Evolutionary conservation across 257 asterid species (phyloP), one percentile per base, ranked within the genome.

Genomic region (Linderniella brevidens): DNA sequence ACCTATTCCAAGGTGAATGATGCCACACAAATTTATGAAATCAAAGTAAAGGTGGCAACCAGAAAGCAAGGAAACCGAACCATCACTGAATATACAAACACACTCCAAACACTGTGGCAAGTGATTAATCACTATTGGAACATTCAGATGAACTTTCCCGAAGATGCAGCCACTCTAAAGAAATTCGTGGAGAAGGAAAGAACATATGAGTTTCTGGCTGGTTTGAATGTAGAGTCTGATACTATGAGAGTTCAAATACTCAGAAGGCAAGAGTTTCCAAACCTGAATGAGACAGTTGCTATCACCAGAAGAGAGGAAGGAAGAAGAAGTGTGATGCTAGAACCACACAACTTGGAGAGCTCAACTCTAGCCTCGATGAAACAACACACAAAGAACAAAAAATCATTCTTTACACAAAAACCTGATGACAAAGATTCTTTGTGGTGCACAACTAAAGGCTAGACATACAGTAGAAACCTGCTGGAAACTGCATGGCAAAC

Each of bases 51-150:
- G 14, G 39, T 11, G 37, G 32, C 36, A 6, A n/a, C 46, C 9
- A 37, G 45, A 8, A 37, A 51, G 8, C 56, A 51, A 51, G 56
- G 56, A 51, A 51, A 8, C 19, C 3, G 4, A 8, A 4, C 46
- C 4, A 13, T 51, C 9, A 51, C 19, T 5, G 19, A 38, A 7
- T 16, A 51, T 16, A 13, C 46, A 13, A 18, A 51, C 16, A 9
- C 15, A 0, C 11, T 51, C 15, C 25, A 38, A 11, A 17, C 11
- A 0, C 3, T 17, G 3, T 37, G 56, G 46, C 35, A 51, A 38
- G 56, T 35, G 10, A 15, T 51, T 0, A 32, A 51, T 18, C 17
- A 38, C 3, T 51, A 51, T 6, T 14, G 4, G 5, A 25, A 12
- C 14, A 17, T 37, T 3, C 12, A 51, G 8, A 37, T 36, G 46